Percentiles rank a stretch among this genome's conserved stretches.
Conservation (phyloP, 2,329 filamentous ascomycete genomes). For the Stenocarpella maydis region DNA sequence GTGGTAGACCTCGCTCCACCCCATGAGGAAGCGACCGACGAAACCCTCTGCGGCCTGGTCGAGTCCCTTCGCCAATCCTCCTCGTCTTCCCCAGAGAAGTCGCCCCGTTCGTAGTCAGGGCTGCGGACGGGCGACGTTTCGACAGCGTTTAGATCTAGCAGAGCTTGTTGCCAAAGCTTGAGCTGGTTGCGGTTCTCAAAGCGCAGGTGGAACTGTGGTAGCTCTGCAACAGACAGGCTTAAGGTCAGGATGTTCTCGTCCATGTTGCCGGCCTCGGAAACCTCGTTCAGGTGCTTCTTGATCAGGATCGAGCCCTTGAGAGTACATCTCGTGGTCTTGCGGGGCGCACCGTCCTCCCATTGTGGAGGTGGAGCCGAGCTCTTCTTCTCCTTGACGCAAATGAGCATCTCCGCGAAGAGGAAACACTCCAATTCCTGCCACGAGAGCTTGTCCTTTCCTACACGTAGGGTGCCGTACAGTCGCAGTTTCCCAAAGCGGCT, state of each 20-base stretch:
- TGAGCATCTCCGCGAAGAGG: constrained; percentile 98
- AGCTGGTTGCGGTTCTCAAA: constrained; percentile 86
- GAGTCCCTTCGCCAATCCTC: constrained; percentile 79
- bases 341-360: constrained; percentile 70
- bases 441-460: constrained; percentile 93
- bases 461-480: constrained; percentile 86
- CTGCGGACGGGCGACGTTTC: constrained; percentile 71
- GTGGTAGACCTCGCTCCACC: constrained; percentile 83
- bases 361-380: constrained; percentile 57
- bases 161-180: constrained; percentile 88
- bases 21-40: constrained; percentile 84
- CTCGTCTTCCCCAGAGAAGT: constrained; percentile 84
- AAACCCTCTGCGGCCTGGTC: constrained; percentile 70
- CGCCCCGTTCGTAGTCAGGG: constrained; percentile 79
- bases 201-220: constrained; percentile 92
- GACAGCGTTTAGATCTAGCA: constrained; percentile 81
- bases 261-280: constrained; percentile 72
- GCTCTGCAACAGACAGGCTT: constrained; percentile 87
- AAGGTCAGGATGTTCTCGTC: constrained; percentile 89
- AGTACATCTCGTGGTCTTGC: constrained; percentile 79
- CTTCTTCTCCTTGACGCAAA: constrained; percentile 99
- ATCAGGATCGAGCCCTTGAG: constrained; percentile 98
- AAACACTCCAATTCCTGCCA: constrained; percentile 99
- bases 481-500: constrained; percentile 90
- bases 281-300: constrained; percentile 95